Evolutionary conservation across 352 stramenopile species (phyloP), one percentile per base, ranked within the genome.

Genomic region (Globisporangium emineosum): DNA sequence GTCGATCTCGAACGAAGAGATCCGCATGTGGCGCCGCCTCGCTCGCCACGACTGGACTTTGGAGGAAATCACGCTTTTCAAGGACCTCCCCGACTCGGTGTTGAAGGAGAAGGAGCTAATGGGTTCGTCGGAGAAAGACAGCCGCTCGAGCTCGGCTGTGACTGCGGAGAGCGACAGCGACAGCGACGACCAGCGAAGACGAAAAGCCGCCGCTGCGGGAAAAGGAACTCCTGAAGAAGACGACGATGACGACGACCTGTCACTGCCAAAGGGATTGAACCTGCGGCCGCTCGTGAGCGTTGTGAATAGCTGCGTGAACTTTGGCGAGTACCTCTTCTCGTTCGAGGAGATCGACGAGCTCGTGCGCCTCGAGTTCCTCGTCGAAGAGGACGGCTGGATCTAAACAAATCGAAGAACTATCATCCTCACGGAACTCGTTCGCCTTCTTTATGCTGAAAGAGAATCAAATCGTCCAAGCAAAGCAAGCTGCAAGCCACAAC

Each of bases 321-420:
- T 71, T 47, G 74, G 74, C 17, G 74, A 81, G 53, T 71, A 66
- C 25, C 66, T 77, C n/a, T 92, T 90, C 62, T 70, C 66, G 17
- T 67, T 64, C 12, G 68, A 81, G 3, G 82, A 90, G 52, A 64
- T 92, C 12, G 75, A 77, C 45, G 79, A 92, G 53, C 69, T 92
- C 54, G 80, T 89, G 49, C 82, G 73, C 32, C 76, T 92, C 55
- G 77, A 92, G 77, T 89, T 90, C 65, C 78, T 92, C 59, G 81
- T 91, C 1, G 83, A 92, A 65, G 83, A 92, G 66, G 83, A 92
- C 67, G 83, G 83, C 33, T 92, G 83, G 83, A 90, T 92, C 59
- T 92, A 88, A 81, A 43, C 17, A 25, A 4, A 8, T 30, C n/a
- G 1, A 5, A 50, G 17, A 50, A 2, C 43, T 27, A 1, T 45